Conservation (phyloP, 2,329 filamentous ascomycete species). For the Fusarium sarcochroum region DNA sequence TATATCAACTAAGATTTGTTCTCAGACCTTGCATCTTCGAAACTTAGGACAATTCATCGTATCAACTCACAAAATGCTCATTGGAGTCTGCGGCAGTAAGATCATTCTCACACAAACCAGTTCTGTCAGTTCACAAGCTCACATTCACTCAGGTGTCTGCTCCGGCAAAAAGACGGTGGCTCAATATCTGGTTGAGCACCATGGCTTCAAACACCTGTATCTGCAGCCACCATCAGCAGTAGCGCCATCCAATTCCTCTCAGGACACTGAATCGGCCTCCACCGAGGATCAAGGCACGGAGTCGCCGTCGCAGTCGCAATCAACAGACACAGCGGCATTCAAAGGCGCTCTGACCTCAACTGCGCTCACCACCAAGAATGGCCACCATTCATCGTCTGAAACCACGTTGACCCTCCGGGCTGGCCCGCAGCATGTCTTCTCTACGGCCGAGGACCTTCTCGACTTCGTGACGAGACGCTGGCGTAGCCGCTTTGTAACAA, state of each 20-base stretch:
- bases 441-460: slow-evolving; percentile 76
- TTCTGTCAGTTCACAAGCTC: slow-evolving; percentile 18
- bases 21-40: neutral
- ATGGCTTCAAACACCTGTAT: slow-evolving; percentile 83
- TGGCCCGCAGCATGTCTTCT: slow-evolving; percentile 63
- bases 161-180: slow-evolving; percentile 93
- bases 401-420: slow-evolving; percentile 45
- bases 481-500: slow-evolving; percentile 88
- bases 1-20: slow-evolving; percentile 1
- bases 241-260: slow-evolving; percentile 15
- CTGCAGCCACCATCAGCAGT: slow-evolving; percentile 57
- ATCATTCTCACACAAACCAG: slow-evolving; percentile 3
- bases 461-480: slow-evolving; percentile 89
- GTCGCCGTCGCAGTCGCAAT: slow-evolving; percentile 15
- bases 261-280: slow-evolving; percentile 19
- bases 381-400: slow-evolving; percentile 44
- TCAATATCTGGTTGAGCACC: slow-evolving; percentile 85
- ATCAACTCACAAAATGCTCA: slow-evolving; percentile 70
- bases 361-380: slow-evolving; percentile 49
- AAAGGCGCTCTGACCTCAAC: slow-evolving; percentile 45
- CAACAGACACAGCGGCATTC: slow-evolving; percentile 38
- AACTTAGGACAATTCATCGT: neutral
- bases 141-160: slow-evolving; percentile 78
- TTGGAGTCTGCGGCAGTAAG: slow-evolving; percentile 81
- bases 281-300: slow-evolving; percentile 26